Evolutionary conservation across 2,329 filamentous ascomycete species (phyloP).

Genomic region (Aureobasidium sp.): DNA sequence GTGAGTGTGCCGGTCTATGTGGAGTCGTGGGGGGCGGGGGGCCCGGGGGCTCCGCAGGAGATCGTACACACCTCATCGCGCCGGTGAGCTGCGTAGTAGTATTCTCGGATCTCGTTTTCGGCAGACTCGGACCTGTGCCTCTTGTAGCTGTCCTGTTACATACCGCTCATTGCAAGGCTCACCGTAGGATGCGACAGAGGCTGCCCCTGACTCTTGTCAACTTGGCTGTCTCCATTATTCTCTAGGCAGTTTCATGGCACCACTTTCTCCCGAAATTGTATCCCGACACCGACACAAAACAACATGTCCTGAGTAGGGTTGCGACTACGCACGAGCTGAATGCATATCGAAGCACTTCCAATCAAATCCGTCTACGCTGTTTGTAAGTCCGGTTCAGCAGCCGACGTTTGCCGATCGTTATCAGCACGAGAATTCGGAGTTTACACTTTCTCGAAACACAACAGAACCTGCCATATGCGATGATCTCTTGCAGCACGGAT

Average conservation of each 20-base stretch:
- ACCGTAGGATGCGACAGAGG: background rate
- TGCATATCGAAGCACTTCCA: background rate
- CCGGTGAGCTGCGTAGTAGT: background rate
- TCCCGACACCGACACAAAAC: background rate
- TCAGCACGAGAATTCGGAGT: background rate
- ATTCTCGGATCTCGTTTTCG: background rate
- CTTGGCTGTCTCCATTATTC: slow-evolving; percentile 1
- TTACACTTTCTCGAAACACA: background rate
- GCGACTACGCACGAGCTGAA: background rate
- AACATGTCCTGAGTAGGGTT: background rate
- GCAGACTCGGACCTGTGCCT: background rate
- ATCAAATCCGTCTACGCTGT: background rate
- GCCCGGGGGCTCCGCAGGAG: slow-evolving; percentile 3
- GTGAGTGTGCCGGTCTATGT: background rate
- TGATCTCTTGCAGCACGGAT: background rate
- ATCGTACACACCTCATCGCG: slow-evolving; percentile 3
- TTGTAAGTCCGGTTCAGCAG: background rate
- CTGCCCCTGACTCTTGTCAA: background rate
- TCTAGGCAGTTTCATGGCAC: slow-evolving; percentile 3
- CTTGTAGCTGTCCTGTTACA: background rate
- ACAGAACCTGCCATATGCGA: background rate
- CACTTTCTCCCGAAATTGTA: background rate
- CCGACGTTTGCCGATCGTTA: slow-evolving; percentile 6
- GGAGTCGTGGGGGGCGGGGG: slow-evolving; percentile 9
- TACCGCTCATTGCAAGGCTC: background rate